Base-by-base conservation (phyloP, 169 alveolate species). In the Cryptosporidium meleagridis region DNA sequence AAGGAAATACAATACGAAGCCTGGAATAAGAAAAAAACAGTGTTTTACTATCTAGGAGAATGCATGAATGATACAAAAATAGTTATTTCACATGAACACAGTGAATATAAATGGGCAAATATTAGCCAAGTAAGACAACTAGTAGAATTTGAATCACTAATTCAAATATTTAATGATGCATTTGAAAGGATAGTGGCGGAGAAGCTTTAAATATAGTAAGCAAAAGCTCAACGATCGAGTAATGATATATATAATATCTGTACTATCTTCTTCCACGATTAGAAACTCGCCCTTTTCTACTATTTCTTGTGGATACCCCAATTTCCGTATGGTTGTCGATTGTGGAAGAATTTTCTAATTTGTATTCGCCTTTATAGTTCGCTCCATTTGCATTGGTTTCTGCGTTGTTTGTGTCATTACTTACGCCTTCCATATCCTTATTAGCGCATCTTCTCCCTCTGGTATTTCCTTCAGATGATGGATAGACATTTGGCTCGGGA, bases 261-360 rank as follows among this genome's bases (percentile, higher is more conserved):
- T 37, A 7, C 39, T 73, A 73, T 31, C 70, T 73, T 26, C 70
- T 73, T 58, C 86, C 86, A 55, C 86, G 86, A 59, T 44, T 59
- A 33, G 86, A 59, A 33, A 73, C 70, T 14, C 86, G 68, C 14
- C 86, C 86, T 23, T 73, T 73, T 52, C 71, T 73, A 37, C 86
- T 73, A 37, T 73, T 73, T 58, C 86, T 73, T 26, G 86, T 73
- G 29, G 86, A 73, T 29, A 73, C 70, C 55, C 86, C 86, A 73
- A 31, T 73, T 29, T 73, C 86, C 2, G 86, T 29, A n/a, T 73
- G 44, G 70, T 29, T 73, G 14, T 73, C 70, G 10, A 55, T 55
- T 33, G 44, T 37, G 5, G 53, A 39, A 14, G 86, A 73, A 31
- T 52, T 73, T 39, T 73, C 86, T n/a, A 72, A 52, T 58, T 73